These are phyloP conservation scores for Cymbopogon citratus DNA, from an alignment of 176 grass and related monocot species.

Conservation along the genomic window DNA sequence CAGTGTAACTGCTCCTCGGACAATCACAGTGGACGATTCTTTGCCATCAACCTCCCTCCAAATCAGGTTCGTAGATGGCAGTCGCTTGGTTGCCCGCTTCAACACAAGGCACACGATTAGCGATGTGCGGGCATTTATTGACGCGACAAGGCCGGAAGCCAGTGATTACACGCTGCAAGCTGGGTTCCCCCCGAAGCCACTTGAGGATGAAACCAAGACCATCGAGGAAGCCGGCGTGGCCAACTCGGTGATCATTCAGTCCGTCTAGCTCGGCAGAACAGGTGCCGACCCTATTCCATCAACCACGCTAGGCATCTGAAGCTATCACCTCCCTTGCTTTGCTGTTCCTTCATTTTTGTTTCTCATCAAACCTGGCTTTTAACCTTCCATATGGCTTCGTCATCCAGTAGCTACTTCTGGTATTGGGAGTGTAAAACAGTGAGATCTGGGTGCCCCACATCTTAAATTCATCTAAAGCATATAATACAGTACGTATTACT, in stretches of 20 bases:
- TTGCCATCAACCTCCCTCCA: constrained; percentile 85
- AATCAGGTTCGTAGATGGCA: constrained; percentile 83
- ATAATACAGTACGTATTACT: constrained; percentile 7
- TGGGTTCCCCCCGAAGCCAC: constrained; percentile 73
- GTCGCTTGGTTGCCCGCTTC: constrained; percentile 70
- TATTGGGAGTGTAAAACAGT: constrained; percentile 25
- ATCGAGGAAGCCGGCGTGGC: constrained; percentile 76
- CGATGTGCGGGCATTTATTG: constrained; percentile 65
- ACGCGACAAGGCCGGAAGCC: constrained; percentile 56
- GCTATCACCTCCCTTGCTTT: neutral
- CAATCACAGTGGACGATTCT: constrained; percentile 54
- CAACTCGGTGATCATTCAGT: constrained; percentile 89
- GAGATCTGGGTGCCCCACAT: neutral
- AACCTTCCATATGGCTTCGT: neutral
- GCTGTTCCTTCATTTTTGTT: neutral
- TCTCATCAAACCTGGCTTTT: constrained; percentile 1
- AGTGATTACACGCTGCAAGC: constrained; percentile 62
- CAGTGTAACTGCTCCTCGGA: neutral
- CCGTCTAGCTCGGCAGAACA: constrained; percentile 36
- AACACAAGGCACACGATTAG: constrained; percentile 68
- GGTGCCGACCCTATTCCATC: neutral
- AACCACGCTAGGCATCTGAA: constrained; percentile 16
- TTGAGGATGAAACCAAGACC: constrained; percentile 65
- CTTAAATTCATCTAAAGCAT: constrained; percentile 29
- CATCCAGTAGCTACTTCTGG: neutral